Evolutionary conservation across 1,284 basidiomycete genomes (phyloP), one percentile per base, ranked within the genome.

Genomic region (Cutaneotrichosporon sp.): DNA sequence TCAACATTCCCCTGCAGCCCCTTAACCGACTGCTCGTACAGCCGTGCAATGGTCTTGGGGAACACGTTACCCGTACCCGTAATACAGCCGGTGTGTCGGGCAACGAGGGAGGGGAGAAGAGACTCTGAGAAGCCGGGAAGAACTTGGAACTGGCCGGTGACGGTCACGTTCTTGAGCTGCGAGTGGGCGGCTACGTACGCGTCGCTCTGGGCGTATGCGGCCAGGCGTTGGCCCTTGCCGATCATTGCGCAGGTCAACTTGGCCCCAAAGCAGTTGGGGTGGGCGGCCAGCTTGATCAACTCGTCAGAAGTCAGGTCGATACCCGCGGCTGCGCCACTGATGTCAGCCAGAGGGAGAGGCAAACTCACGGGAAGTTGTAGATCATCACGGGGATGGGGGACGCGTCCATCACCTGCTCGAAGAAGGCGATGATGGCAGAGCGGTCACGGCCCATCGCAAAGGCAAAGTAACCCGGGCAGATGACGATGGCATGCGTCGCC

Each of bases 231-330:
- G 58, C 91, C 86, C 77, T 94, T 94, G 52, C 91, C 91, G 65
- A 94, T 86, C 72, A 87, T 88, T 6, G 89, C 90, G 74, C 91
- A 92, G 46, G 92, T 93, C 51, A 94, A 84, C 81, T 93, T 95
- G 60, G 87, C 88, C 65, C 92, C 92, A 68, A 93, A 90, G 72
- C 92, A 91, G 81, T 94, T 93, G 13, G 90, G 90, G 75, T 95
- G 92, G 60, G 85, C 78, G 5, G 89, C 87, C 38, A 95, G 84
- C 26, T 84, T 83, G 61, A 84, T 84, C 71, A 97, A 86, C 59
- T 86, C 85, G 77, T 95, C 92, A 0, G 90, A 91, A 77, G 91
- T 89, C 62, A 96, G 86, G 76, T 97, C 91, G 69, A 92, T 86
- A 11, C 92, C 92, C 0, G 90, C 87, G 0, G 91, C 90, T 13